Evolutionary conservation across 768 basidiomycete genomes (phyloP), one percentile per base, ranked within the genome.

Genomic region (Leucosporidium scottii): DNA sequence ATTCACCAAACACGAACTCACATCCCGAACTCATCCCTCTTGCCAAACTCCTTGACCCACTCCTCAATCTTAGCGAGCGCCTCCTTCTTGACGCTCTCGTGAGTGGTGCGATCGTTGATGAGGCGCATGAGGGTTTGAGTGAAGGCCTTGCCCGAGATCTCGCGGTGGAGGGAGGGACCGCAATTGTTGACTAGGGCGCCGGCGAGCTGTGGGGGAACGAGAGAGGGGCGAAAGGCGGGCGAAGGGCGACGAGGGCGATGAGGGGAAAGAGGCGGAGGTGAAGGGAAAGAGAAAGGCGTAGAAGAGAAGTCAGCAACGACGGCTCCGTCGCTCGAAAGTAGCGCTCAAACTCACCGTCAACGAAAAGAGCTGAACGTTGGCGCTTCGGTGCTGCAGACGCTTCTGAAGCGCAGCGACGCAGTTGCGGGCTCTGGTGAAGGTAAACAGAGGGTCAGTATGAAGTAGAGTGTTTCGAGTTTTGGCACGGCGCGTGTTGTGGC

Each of bases 331-430:
- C 7, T 57, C 18, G 55, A 31, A 17, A 8, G 62, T 23, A 25
- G 59, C 21, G 20, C 36, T 27, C 4, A 5, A 23, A 63, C 79
- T 71, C 61, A 81, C 81, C 2, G 90, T 85, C 7, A 99, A 84
- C 8, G 94, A 85, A 75, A 93, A 97, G 1, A 97, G 84, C 79
- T 99, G 96, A 3, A 99, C 96, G 73, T 94, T 99, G 3, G 96
- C 89, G 77, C 90, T 96, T 25, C 96, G 85, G 79, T 99, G 96
- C 15, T 88, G 83, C 3, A 99, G 83, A 7, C 96, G 90, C 79
- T 93, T 97, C 75, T 93, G 82, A 39, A 96, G 76, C 0, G 94
- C 84, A 18, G 87, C 86, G 68, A 93, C 84, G 64, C 90, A 90
- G 73, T 88, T 85, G 62, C 88, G 88, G 13, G 94, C 91, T 17